Evolutionary conservation across 441 rosid species (phyloP).

Genomic region (Populus hybrid): DNA sequence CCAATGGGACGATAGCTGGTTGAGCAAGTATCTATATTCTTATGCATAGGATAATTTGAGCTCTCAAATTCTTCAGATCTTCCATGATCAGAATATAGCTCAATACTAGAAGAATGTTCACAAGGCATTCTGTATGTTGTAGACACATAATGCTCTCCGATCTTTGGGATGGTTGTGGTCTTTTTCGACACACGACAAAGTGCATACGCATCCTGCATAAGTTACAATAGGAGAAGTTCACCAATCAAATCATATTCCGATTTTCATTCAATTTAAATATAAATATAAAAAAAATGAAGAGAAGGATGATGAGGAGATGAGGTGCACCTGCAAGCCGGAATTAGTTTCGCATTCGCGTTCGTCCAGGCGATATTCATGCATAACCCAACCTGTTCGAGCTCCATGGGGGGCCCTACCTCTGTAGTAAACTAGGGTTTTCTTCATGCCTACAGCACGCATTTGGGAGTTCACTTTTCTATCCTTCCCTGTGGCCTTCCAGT

Average conservation of each 20-base stretch:
- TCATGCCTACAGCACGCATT: conserved; percentile 68
- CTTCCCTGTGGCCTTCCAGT: conserved; percentile 51
- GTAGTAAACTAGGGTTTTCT: conserved; percentile 91
- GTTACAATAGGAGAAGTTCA: neutral
- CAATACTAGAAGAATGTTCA: conserved; percentile 48
- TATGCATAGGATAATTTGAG: conserved; percentile 33
- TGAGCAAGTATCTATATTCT: conserved; percentile 27
- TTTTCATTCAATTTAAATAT: neutral
- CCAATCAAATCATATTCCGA: neutral
- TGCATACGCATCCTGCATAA: conserved; percentile 79
- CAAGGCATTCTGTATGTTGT: conserved; percentile 33
- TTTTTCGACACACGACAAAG: conserved; percentile 94
- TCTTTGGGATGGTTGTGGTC: conserved; percentile 50
- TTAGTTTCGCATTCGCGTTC: conserved; percentile 72
- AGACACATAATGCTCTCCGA: conserved; percentile 48
- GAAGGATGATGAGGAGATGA: neutral
- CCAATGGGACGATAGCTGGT: conserved; percentile 26
- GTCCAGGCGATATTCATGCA: conserved; percentile 96
- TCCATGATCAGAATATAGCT: conserved; percentile 38
- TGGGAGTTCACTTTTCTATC: conserved; percentile 84
- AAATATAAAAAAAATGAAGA: neutral
- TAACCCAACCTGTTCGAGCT: conserved; percentile 84
- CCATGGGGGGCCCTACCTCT: conserved; percentile 98
- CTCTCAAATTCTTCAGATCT: conserved; percentile 42
- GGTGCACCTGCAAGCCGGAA: conserved; percentile 58